Percentiles rank a stretch among this genome's conserved stretches.
phyloP scores from a whole-genome alignment of 2,329 filamentous ascomycete genomes.

The Elsinoe ampelina region DNA sequence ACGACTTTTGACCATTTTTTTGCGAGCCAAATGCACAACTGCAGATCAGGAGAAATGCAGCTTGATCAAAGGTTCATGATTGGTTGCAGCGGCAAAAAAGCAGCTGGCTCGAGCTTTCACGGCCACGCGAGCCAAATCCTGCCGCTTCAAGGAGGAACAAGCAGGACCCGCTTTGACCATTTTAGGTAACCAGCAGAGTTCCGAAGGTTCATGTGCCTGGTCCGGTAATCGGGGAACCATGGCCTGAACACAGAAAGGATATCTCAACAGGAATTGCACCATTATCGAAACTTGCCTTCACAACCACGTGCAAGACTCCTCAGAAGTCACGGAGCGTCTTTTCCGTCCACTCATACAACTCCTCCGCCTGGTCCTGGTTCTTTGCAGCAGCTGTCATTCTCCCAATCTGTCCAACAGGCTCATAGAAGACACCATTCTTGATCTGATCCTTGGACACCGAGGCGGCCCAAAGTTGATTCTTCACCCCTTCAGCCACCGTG shows the following conservation, averaged over 20 bases:
- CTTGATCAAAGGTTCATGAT: neutral
- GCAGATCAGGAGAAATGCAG: constrained; percentile 6
- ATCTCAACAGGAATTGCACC: too few relatives aligned
- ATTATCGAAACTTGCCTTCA: too few relatives aligned
- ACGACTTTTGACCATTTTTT: neutral
- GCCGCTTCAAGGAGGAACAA: neutral
- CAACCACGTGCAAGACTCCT: neutral
- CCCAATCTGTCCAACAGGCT: constrained; percentile 28
- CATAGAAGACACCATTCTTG: constrained; percentile 29
- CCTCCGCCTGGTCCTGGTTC: neutral
- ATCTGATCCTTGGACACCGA: constrained; percentile 18
- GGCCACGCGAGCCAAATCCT: constrained; percentile 1
- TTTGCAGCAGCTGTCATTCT: neutral
- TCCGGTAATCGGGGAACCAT: too few relatives aligned
- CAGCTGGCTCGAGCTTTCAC: neutral
- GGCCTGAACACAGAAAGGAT: too few relatives aligned
- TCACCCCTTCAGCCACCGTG: constrained; percentile 21
- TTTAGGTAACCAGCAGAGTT: neutral
- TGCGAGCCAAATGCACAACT: neutral
- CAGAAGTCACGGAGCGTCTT: neutral
- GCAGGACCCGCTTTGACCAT: too few relatives aligned
- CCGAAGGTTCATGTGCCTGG: too few relatives aligned
- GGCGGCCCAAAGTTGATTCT: constrained; percentile 24
- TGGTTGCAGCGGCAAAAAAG: neutral
- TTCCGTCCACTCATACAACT: neutral